A percentile compares a stretch with the other conserved stretches of the same genome.
These are phyloP conservation scores for Candida anglica DNA, from an alignment of 805 yeast genomes.

Conservation along the genomic window DNA sequence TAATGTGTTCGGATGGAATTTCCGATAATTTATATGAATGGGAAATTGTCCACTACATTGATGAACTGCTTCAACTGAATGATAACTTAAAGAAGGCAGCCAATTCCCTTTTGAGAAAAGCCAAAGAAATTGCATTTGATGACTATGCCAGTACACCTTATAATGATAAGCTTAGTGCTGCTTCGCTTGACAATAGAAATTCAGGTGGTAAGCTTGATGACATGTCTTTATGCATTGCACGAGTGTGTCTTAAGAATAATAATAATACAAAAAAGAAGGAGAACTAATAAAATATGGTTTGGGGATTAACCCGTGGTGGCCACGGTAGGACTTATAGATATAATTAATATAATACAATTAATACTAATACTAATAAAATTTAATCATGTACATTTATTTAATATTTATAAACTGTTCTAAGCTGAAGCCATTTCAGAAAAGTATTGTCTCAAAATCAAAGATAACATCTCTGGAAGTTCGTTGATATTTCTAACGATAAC, in stretches of 20 bases:
- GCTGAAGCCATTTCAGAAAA: conserved; percentile 58
- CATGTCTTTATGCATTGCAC: conserved; percentile 48
- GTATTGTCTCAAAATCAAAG: conserved; percentile 86
- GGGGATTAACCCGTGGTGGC: too few relatives aligned
- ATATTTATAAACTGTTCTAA: conserved; percentile 6
- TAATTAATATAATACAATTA: too few relatives aligned
- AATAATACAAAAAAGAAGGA: conserved; percentile 5
- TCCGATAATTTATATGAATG: conserved; percentile 49
- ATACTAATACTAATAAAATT: not conserved
- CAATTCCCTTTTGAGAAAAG: conserved; percentile 34
- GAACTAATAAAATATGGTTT: too few relatives aligned
- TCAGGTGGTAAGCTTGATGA: conserved; percentile 56
- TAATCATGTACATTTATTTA: too few relatives aligned
- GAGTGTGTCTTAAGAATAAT: conserved; percentile 20
- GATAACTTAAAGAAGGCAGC: conserved; percentile 36
- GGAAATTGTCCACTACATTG: conserved; percentile 39
- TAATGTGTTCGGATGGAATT: conserved; percentile 52
- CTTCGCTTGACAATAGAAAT: conserved; percentile 27
- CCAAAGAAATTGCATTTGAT: conserved; percentile 50
- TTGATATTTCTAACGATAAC: conserved; percentile 86
- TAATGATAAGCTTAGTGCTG: conserved; percentile 44
- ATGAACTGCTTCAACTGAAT: conserved; percentile 25
- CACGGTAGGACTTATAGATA: too few relatives aligned
- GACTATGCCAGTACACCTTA: conserved; percentile 52
- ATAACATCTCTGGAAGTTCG: conserved; percentile 88